Conservation (phyloP, 805 yeast species). For the Yamadazyma scolyti region DNA sequence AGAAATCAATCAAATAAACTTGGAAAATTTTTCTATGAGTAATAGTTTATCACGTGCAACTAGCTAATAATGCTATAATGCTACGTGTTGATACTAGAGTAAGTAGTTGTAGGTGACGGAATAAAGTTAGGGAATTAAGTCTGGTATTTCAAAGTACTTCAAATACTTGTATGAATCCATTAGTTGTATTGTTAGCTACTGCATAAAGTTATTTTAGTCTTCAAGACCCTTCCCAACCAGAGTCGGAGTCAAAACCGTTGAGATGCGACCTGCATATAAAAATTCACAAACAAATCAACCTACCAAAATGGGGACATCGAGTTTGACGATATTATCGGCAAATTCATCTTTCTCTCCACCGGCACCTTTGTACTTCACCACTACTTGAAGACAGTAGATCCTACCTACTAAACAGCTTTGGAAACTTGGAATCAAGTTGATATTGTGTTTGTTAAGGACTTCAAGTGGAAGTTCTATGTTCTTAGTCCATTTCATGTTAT, state of each 20-base stretch:
- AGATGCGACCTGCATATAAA: too few relatives aligned
- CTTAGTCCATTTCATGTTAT: slow-evolving; percentile 21
- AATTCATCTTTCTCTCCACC: slow-evolving; percentile 31
- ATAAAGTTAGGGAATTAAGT: too few relatives aligned
- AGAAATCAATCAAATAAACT: slow-evolving; percentile 1
- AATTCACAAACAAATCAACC: too few relatives aligned
- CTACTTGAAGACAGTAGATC: slow-evolving; percentile 49
- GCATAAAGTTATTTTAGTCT: too few relatives aligned
- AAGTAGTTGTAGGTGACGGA: too few relatives aligned
- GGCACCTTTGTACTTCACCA: slow-evolving; percentile 41
- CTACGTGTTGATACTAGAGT: not conserved
- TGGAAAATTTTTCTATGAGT: slow-evolving; percentile 5
- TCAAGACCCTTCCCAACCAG: too few relatives aligned
- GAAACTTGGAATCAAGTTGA: slow-evolving; percentile 58
- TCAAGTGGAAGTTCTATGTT: slow-evolving; percentile 39
- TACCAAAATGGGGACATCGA: slow-evolving; percentile 36
- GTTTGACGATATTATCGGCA: slow-evolving; percentile 26
- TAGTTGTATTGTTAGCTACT: too few relatives aligned
- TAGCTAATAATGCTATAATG: not conserved
- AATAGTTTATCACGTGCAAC: slow-evolving; percentile 5
- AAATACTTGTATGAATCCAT: too few relatives aligned
- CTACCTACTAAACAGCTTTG: slow-evolving; percentile 63
- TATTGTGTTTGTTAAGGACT: slow-evolving; percentile 38
- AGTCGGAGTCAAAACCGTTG: too few relatives aligned
- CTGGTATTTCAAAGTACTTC: too few relatives aligned